Evolutionary conservation across 768 basidiomycete genomes (phyloP), one percentile per base, ranked within the genome.

Genomic region (Mycena haematopus): DNA sequence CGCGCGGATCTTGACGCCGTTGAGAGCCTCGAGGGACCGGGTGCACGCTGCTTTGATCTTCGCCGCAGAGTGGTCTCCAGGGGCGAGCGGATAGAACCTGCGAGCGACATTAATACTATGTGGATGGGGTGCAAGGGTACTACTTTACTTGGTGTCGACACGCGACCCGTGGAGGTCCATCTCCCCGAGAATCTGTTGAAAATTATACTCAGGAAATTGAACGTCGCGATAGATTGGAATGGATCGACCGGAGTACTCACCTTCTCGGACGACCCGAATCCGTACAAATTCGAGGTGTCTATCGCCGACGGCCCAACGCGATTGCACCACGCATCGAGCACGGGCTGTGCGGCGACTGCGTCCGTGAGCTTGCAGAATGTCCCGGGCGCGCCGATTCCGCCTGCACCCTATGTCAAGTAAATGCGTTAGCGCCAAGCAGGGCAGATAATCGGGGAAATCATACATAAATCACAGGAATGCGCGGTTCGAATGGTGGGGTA

Each of bases 231-330:
- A 11, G 7, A 2, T 9, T 10, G 6, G 4, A 51, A 13, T 51
- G n/a, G 42, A n/a, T 9, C 5, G 10, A 25, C 52, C 13, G 13
- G 36, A 36, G 3, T 10, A 10, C 74, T 9, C 29, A 80, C 82
- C 67, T 77, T 71, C 69, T 85, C 82, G 0, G 80, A 79, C 0
- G 81, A 81, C 6, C 81, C 80, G 21, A 77, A 75, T 7, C 72
- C 79, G 47, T 84, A 83, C 44, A 78, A 59, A 31, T 79, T 74
- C 9, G 81, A 78, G 0, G 82, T 82, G 57, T 85, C 83, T 33
- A 84, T 60, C 61, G 80, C 79, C 6, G 29, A 46, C 53, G 80
- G 76, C 6, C 79, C 80, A 24, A 33, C 35, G 27, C 75, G 69
- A 13, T 65, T 65, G 58, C 77, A 74, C 70, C 80, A 81, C 7